Evolutionary conservation across 1,284 basidiomycete species (phyloP), one percentile per base, ranked within the genome.

Genomic region (Phellopilus nigrolimitatus): DNA sequence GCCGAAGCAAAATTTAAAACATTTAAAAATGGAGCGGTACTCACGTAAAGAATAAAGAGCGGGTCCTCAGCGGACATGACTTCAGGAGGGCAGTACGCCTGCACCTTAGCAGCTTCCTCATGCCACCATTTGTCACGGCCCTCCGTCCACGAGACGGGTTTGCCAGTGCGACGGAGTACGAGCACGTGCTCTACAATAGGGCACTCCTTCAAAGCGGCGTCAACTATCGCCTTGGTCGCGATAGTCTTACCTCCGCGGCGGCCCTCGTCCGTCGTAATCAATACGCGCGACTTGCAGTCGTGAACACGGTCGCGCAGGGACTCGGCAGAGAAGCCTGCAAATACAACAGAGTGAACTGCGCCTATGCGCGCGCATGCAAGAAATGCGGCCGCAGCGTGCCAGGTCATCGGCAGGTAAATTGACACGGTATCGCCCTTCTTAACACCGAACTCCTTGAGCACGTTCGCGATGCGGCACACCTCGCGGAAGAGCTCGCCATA

Each of bases 281-380:
- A 76, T 8, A 99, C 91, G 50, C 84, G 82, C 31, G 85, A 91
- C 61, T 80, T 79, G 73, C 95, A 97, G 70, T 99, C 97, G 53
- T 84, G 79, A 36, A 95, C 82, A 55, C 97, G 87, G 70, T 98
- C 97, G 47, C 95, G 83, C 51, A 99, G 84, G 8, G 91, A 91
- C 71, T 98, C 97, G n/a, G 95, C 85, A 7, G 88, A 93, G 77
- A 99, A 99, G 12, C 97, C 95, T 45, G 95, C 95, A 63, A 99
- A 99, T 57, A 99, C 87, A 64, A 98, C 95, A n/a, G 93, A 97
- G 75, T 99, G 97, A 50, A 99, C 77, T 22, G 97, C 95, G 48
- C 95, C 97, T 62, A 99, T 91, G 61, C 95, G 88, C 4, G 95
- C 95, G 69, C 95, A 98, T 17, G 95, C 95, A 48, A 99, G 85